Percentiles rank a stretch among this genome's conserved stretches.
These are phyloP conservation scores for Platismatia glauca DNA, from an alignment of 495 filamentous ascomycete genomes.

Conservation along the genomic window DNA sequence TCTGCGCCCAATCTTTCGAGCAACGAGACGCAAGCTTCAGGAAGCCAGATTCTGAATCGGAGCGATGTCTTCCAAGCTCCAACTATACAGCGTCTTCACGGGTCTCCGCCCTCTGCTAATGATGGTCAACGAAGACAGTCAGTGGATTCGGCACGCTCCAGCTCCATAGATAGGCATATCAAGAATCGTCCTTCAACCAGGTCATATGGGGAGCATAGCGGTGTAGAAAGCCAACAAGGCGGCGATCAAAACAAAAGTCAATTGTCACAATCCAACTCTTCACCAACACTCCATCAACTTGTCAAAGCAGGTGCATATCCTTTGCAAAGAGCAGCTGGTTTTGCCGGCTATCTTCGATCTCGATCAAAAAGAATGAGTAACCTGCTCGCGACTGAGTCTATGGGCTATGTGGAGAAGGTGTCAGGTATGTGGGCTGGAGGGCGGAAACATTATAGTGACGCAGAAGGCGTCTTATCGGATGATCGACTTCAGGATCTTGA, in stretches of 20 bases:
- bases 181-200: conserved; percentile 18
- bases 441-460: conserved; percentile 77
- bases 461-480: conserved; percentile 56
- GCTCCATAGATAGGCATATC: conserved; percentile 18
- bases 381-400: conserved; percentile 82
- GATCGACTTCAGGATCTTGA: conserved; percentile 54
- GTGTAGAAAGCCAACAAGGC: background rate
- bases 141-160: conserved; percentile 34
- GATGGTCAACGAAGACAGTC: conserved; percentile 32
- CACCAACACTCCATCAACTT: conserved; percentile 60
- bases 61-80: conserved; percentile 89
- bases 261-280: conserved; percentile 31
- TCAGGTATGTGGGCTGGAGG: conserved; percentile 96
- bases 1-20: conserved; percentile 60
- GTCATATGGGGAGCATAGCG: conserved; percentile 14
- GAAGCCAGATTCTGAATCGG: conserved; percentile 77
- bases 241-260: conserved; percentile 1
- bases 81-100: conserved; percentile 46
- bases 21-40: conserved; percentile 67
- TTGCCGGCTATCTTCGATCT: conserved; percentile 74
- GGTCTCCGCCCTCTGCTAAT: conserved; percentile 26
- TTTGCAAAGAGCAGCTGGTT: conserved; percentile 72
- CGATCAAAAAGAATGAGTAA: conserved; percentile 74
- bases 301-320: conserved; percentile 70
- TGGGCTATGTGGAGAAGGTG: conserved; percentile 95